A percentile compares a stretch with the other conserved stretches of the same genome.
These are phyloP conservation scores for Paxillus ammoniavirescens DNA, from an alignment of 768 basidiomycete genomes.

Conservation along the genomic window DNA sequence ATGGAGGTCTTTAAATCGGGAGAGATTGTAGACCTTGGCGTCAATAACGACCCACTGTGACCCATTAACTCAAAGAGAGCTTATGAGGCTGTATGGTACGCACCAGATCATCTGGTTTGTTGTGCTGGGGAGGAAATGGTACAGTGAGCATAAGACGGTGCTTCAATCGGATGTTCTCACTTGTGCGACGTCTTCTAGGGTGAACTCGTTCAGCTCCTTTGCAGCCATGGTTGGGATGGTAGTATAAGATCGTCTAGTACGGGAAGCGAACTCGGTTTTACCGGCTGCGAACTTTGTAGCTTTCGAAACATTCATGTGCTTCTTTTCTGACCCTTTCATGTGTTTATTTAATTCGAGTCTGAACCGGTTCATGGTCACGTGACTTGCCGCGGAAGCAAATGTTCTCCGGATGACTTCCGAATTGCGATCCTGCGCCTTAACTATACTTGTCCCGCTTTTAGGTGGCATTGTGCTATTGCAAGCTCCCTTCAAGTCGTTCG, in stretches of 20 bases:
- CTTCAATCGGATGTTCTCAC: slow-evolving; percentile 27
- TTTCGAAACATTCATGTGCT: slow-evolving; percentile 1
- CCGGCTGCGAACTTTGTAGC: no score
- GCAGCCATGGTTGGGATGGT: slow-evolving; percentile 21
- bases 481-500: no score
- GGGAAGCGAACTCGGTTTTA: slow-evolving; percentile 1
- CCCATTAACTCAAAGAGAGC: slow-evolving; percentile 1
- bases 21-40: slow-evolving; percentile 79
- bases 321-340: slow-evolving; percentile 3
- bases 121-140: slow-evolving; percentile 49
- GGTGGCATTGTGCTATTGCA: no score
- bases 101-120: slow-evolving; percentile 73
- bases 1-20: slow-evolving; percentile 77
- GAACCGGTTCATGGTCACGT: no score
- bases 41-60: slow-evolving; percentile 81
- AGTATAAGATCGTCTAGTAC: not conserved
- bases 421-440: no score
- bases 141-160: not conserved
- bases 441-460: no score
- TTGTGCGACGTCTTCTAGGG: slow-evolving; percentile 59
- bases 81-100: slow-evolving; percentile 14
- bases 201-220: slow-evolving; percentile 43
- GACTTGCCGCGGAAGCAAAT: no score
- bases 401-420: no score
- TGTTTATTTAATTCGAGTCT: not conserved